These are phyloP conservation scores for Pseudogymnoascus destructans DNA, from an alignment of 2,329 filamentous ascomycete genomes.

Conservation along the genomic window DNA sequence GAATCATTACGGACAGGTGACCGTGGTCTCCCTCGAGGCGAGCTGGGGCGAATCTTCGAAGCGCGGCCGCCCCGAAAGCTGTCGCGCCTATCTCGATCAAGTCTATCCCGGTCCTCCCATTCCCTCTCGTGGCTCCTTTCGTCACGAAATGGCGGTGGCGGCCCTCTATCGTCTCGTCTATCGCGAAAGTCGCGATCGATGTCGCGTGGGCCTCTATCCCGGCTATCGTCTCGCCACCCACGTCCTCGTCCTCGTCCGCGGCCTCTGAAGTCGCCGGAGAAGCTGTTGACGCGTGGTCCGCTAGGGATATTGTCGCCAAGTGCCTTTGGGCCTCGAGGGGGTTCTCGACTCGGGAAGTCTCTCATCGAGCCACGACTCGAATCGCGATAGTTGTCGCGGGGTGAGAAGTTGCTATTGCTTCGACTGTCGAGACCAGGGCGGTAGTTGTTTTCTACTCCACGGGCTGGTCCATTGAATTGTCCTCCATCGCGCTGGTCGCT, in stretches of 20 bases:
- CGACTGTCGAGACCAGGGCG: conserved; percentile 12
- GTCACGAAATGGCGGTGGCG: conserved; percentile 38
- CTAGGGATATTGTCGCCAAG: conserved; percentile 47
- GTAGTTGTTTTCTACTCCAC: conserved; percentile 18
- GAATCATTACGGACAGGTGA: conserved; percentile 55
- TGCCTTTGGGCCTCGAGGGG: conserved; percentile 71
- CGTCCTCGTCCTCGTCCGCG: conserved; percentile 42
- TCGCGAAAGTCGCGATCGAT: conserved; percentile 39
- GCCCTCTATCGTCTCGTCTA: conserved; percentile 36
- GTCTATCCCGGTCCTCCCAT: conserved; percentile 32
- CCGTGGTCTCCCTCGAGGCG: conserved; percentile 44
- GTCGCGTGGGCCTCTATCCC: conserved; percentile 40
- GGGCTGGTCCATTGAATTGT: conserved; percentile 21
- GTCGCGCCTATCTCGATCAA: conserved; percentile 38
- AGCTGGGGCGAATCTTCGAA: conserved; percentile 42
- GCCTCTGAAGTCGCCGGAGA: conserved; percentile 50
- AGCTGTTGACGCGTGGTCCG: conserved; percentile 54
- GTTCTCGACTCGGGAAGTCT: conserved; percentile 45
- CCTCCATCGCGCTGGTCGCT: conserved; percentile 21
- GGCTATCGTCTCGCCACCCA: conserved; percentile 45
- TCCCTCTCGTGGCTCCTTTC: conserved; percentile 48
- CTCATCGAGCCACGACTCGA: conserved; percentile 25
- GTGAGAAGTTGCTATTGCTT: conserved; percentile 42
- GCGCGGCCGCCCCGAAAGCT: conserved; percentile 21
- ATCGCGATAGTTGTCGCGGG: conserved; percentile 45